Conservation (phyloP, 345 rosid genomes). For the Populus davidiana region DNA sequence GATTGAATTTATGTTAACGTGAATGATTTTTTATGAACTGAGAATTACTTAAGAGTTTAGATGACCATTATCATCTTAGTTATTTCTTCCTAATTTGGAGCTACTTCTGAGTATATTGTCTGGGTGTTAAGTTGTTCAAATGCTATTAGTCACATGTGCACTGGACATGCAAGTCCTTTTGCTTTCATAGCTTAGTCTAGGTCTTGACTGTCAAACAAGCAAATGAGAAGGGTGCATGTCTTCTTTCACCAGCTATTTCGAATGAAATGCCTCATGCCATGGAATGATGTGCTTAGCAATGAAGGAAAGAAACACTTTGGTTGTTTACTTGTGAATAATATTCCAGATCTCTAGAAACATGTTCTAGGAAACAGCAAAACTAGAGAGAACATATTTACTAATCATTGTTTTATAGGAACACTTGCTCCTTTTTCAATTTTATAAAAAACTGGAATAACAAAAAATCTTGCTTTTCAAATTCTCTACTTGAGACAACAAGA, state of each 20-base stretch:
- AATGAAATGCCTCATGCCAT: neutral
- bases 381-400: neutral
- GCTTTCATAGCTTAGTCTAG: neutral
- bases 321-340: neutral
- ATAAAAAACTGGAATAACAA: neutral
- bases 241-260: neutral
- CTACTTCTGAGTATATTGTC: neutral
- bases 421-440: too few species aligned
- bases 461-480: neutral
- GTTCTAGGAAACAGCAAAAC: neutral
- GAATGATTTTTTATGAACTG: neutral
- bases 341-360: neutral
- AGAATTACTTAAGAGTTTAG: neutral
- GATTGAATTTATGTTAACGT: neutral
- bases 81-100: neutral
- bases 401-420: neutral
- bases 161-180: neutral
- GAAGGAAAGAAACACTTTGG: neutral
- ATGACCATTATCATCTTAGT: neutral
- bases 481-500: neutral
- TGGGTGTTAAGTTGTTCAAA: neutral
- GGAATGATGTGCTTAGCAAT: neutral
- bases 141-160: neutral
- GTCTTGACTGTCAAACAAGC: neutral
- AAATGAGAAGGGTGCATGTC: neutral